Evolutionary conservation across 163 green algal genomes (phyloP).

Genomic region (Chlamydomonas reinhardtii): DNA sequence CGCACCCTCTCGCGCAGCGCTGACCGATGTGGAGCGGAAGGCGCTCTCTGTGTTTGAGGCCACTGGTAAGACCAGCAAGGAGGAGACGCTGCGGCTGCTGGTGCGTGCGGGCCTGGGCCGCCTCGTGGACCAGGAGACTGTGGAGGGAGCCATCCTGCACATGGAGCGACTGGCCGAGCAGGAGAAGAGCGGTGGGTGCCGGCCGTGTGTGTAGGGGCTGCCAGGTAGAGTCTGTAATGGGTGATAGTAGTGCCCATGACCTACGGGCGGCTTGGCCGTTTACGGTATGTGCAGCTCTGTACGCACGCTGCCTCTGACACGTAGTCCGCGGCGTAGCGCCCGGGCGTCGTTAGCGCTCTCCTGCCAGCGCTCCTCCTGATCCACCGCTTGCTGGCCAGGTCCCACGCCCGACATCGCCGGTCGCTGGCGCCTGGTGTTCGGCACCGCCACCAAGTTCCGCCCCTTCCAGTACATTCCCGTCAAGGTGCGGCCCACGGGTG

Average conservation of each 20-base stretch:
- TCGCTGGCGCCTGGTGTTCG: conserved; percentile 42
- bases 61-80: neutral
- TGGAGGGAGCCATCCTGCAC: conserved; percentile 29
- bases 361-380: too few species aligned
- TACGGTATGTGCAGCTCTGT: too few species aligned
- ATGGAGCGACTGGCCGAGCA: conserved; percentile 17
- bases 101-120: conserved; percentile 6
- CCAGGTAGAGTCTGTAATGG: too few species aligned
- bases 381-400: neutral
- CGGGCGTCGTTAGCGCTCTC: too few species aligned
- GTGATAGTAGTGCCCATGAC: too few species aligned
- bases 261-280: too few species aligned
- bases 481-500: conserved; percentile 7
- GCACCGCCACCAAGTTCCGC: conserved; percentile 45
- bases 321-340: too few species aligned
- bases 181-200: neutral
- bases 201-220: too few species aligned
- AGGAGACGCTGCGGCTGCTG: conserved; percentile 11
- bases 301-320: too few species aligned
- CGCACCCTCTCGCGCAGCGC: conserved; percentile 15
- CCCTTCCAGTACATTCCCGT: conserved; percentile 48
- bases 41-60: conserved; percentile 1
- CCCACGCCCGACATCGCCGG: conserved; percentile 20
- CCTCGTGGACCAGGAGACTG: neutral
- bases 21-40: conserved; percentile 27